phyloP scores from a whole-genome alignment of 306 rosid species.

The Herpetospermum pedunculosum region DNA sequence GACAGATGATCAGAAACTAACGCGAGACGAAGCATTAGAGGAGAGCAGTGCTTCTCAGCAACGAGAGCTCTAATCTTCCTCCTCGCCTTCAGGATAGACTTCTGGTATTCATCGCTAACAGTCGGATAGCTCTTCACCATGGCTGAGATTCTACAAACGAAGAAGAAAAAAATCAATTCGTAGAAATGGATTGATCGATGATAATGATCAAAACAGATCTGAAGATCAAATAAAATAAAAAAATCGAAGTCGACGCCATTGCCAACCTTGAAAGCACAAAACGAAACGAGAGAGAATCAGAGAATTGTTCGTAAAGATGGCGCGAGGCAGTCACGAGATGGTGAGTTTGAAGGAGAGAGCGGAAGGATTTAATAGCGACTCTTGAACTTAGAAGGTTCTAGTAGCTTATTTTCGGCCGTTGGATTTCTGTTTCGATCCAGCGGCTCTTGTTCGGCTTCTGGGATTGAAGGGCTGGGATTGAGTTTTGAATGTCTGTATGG shows the following conservation, averaged over 20 bases:
- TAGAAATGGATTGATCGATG: neutral
- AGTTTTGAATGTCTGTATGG: conserved; percentile 1
- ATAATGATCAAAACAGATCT: neutral
- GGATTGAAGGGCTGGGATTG: conserved; percentile 11
- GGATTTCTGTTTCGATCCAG: conserved; percentile 15
- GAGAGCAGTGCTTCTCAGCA: conserved; percentile 52
- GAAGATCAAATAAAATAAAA: neutral
- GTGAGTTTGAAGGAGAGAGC: neutral
- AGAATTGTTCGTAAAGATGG: conserved; percentile 2
- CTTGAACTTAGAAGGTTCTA: conserved; percentile 18
- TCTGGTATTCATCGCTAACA: conserved; percentile 37
- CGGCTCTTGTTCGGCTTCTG: neutral
- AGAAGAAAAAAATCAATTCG: neutral
- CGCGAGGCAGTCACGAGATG: neutral
- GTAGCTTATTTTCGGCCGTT: conserved; percentile 18
- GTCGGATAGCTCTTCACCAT: conserved; percentile 44
- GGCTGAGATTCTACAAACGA: conserved; percentile 3
- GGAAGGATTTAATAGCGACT: conserved; percentile 22
- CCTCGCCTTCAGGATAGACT: conserved; percentile 43
- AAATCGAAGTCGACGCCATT: conserved; percentile 9
- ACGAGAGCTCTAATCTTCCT: conserved; percentile 49
- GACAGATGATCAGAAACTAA: conserved; percentile 8
- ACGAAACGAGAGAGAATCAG: neutral
- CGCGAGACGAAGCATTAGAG: conserved; percentile 54
- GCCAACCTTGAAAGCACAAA: conserved; percentile 12